A percentile compares a stretch with the other conserved stretches of the same genome.
Conservation (phyloP, 2,329 filamentous ascomycete species). For the Cladosporium sp. region DNA sequence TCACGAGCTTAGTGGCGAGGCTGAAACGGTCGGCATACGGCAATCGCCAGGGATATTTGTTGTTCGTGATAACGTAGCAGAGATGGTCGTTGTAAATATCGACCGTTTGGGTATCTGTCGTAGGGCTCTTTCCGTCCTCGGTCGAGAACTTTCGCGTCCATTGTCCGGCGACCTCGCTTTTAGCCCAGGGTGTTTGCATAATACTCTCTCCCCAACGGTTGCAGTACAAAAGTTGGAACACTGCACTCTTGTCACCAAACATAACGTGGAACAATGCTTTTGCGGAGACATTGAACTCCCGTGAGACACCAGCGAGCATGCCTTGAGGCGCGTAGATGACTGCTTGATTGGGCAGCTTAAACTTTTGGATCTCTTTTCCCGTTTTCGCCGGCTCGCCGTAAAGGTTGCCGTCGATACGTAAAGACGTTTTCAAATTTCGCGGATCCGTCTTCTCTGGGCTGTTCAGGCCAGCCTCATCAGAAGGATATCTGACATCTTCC, state of each 20-base stretch:
- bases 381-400: slow-evolving; percentile 41
- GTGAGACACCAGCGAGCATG: slow-evolving; percentile 70
- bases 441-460: slow-evolving; percentile 32
- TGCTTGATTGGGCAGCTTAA: slow-evolving; percentile 74
- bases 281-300: slow-evolving; percentile 81
- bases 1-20: slow-evolving; percentile 82
- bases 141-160: slow-evolving; percentile 59
- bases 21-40: slow-evolving; percentile 74
- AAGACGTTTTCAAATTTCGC: slow-evolving; percentile 49
- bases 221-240: slow-evolving; percentile 86
- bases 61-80: slow-evolving; percentile 61
- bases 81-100: slow-evolving; percentile 56
- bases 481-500: slow-evolving; percentile 64
- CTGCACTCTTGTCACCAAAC: slow-evolving; percentile 91
- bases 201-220: slow-evolving; percentile 73
- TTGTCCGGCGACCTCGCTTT: slow-evolving; percentile 50
- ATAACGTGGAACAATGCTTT: slow-evolving; percentile 94
- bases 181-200: slow-evolving; percentile 77
- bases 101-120: slow-evolving; percentile 79
- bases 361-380: slow-evolving; percentile 55
- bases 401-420: slow-evolving; percentile 58
- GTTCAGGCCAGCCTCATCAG: slow-evolving; percentile 38
- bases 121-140: slow-evolving; percentile 27
- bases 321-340: slow-evolving; percentile 78
- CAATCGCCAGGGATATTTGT: slow-evolving; percentile 70